Base-by-base conservation (phyloP, 2,329 filamentous ascomycete species). In the Trichoderma sp. region DNA sequence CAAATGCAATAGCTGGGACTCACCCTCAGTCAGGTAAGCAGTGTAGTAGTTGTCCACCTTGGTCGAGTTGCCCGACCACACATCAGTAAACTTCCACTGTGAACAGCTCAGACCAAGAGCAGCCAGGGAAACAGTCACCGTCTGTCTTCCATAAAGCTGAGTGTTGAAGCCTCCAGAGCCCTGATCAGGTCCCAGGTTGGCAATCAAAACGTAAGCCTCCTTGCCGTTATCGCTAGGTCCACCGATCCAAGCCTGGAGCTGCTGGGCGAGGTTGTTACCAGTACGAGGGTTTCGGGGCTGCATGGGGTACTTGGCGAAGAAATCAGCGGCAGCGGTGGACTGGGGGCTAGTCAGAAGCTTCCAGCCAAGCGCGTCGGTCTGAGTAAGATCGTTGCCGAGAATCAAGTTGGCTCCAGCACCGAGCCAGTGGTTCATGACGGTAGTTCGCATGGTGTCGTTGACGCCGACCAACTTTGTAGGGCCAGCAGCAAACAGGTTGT, bases 301-400 rank as follows among this genome's bases (percentile, higher is more conserved):
- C 75, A 76, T 76, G 21, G 75, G 75, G 35, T 76, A 76, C 65
- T 71, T 59, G 38, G 75, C 75, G 27, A 76, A 76, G 72, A 76
- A 76, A 31, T 76, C 38, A 14, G 75, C 64, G 5, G 75, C 75
- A 8, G 71, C 38, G 18, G 24, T 41, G 3, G 75, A 76, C 45
- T 76, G 59, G 7, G 14, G 29, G 27, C 59, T 76, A 24, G 72
- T 75, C 14, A 69, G 29, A 41, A 76, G 65, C 65, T 75, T 68
- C 8, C 38, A 56, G n/a, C 75, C 75, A 5, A 76, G 65, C 4
- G 29, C 71, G 18, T 76, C 75, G n/a, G 67, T 33, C 24, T 27
- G 29, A 50, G 64, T 75, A 41, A 75, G 12, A 56, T 76, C 66
- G 31, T 29, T 29, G 59, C 75, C 66, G 27, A 75, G 21, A 29